These are phyloP conservation scores for Lipomyces chichibuensis DNA, from an alignment of 805 yeast genomes.

Conservation along the genomic window DNA sequence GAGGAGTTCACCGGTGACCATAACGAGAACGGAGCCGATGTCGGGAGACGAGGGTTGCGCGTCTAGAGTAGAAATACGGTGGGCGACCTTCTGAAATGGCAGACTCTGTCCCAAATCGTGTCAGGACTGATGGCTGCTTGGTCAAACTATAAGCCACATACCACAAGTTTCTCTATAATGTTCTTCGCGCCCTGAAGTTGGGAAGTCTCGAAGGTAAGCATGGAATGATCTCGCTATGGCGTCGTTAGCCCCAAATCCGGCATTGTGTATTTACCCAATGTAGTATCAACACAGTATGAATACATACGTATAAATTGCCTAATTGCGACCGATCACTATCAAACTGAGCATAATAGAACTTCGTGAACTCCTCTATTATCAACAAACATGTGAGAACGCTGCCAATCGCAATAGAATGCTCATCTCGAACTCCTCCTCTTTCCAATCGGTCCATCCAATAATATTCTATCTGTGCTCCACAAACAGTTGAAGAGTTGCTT, in stretches of 20 bases:
- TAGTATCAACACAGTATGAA: neutral
- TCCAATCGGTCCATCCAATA: neutral
- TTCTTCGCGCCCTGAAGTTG: slow-evolving; percentile 93
- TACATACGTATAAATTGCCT: slow-evolving; percentile 76
- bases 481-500: neutral
- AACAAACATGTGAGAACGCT: neutral
- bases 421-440: neutral
- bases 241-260: neutral
- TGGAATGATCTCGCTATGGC: slow-evolving; percentile 80
- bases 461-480: neutral
- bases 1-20: slow-evolving; percentile 95
- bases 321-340: slow-evolving; percentile 90
- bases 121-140: neutral
- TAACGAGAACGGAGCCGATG: slow-evolving; percentile 85
- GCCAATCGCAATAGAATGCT: slow-evolving; percentile 9
- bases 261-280: neutral
- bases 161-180: slow-evolving; percentile 86
- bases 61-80: slow-evolving; percentile 90
- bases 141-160: slow-evolving; percentile 22
- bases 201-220: slow-evolving; percentile 94
- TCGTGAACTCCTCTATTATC: slow-evolving; percentile 74
- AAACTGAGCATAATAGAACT: slow-evolving; percentile 92
- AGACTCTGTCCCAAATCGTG: slow-evolving; percentile 50
- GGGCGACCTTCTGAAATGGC: slow-evolving; percentile 91
- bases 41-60: slow-evolving; percentile 96